Evolutionary conservation across 257 asterid species (phyloP), one percentile per base, ranked within the genome.

Genomic region (Przewalskia tangutica): DNA sequence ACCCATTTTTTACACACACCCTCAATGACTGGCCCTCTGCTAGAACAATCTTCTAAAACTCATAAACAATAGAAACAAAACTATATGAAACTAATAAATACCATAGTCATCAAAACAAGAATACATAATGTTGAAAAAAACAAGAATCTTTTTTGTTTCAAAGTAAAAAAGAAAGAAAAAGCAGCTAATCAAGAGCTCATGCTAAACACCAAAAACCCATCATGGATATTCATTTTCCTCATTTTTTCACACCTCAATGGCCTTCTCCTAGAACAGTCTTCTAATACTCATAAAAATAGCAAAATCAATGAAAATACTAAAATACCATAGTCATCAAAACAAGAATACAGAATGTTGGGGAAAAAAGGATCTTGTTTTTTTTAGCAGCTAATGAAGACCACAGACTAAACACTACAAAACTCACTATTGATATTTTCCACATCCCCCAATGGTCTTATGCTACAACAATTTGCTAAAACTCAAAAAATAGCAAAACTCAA

Each of bases 181-280:
- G 27, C 27, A 23, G 27, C 3, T 46, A 46, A 7, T 6, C 10
- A 16, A 58, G 64, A 58, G 42, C 42, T 83, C 64, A 89, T 82
- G 76, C 89, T 76, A 0, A 81, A 23, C 27, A 87, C 79, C 71
- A 78, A 64, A 92, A 55, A 23, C 84, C 82, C 82, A 79, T 11
- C 79, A 78, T 40, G 81, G 79, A 34, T 44, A 81, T 83, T 50
- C 27, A 23, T 23, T 23, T 23, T 23, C 27, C 27, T 23, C 27
- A 23, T 23, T 23, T 23, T 23, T 23, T 4, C 42, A 38, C 44
- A 10, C 68, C 54, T 54, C 70, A 38, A 78, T 13, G 56, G 8
- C 77, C 54, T 40, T 40, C 17, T 68, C 4, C 51, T 40, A 7
- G 77, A 40, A 40, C 34, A 40, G 8, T 70, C 14, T 42, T 34